phyloP scores from a whole-genome alignment of 1,284 basidiomycete species.

The Tilletia walkeri region DNA sequence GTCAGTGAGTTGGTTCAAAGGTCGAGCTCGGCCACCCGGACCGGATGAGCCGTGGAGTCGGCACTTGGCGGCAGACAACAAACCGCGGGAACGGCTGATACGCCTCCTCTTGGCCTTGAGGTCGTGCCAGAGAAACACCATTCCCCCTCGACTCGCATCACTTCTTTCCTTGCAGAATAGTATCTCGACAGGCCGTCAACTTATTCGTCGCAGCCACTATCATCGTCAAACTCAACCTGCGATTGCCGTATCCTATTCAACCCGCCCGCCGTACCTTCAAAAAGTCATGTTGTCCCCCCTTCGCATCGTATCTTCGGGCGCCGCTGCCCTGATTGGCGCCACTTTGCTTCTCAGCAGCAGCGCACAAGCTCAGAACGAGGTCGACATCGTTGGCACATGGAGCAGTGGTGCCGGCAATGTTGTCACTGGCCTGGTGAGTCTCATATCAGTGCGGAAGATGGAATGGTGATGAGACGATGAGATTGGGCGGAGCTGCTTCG shows the following conservation, averaged over 20 bases:
- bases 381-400: slow-evolving; percentile 45
- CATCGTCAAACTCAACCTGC: too few relatives aligned
- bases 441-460: neutral
- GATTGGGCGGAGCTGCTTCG: neutral
- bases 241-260: neutral
- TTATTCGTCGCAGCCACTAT: too few relatives aligned
- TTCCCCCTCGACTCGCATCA: too few relatives aligned
- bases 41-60: too few relatives aligned
- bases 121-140: too few relatives aligned
- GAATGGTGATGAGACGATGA: slow-evolving; percentile 3
- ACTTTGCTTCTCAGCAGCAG: neutral
- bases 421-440: slow-evolving; percentile 41
- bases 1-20: too few relatives aligned
- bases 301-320: slow-evolving; percentile 2
- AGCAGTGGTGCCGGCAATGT: slow-evolving; percentile 44
- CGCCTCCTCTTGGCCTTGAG: too few relatives aligned
- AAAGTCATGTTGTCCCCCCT: neutral
- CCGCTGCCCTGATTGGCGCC: slow-evolving; percentile 7
- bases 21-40: too few relatives aligned
- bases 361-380: slow-evolving; percentile 20
- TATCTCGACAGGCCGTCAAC: too few relatives aligned
- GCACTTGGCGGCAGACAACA: too few relatives aligned
- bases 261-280: neutral
- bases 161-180: too few relatives aligned
- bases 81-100: too few relatives aligned